These are phyloP conservation scores for Amphibolis antarctica DNA, from an alignment of 106 monocot genomes.

Conservation along the genomic window DNA sequence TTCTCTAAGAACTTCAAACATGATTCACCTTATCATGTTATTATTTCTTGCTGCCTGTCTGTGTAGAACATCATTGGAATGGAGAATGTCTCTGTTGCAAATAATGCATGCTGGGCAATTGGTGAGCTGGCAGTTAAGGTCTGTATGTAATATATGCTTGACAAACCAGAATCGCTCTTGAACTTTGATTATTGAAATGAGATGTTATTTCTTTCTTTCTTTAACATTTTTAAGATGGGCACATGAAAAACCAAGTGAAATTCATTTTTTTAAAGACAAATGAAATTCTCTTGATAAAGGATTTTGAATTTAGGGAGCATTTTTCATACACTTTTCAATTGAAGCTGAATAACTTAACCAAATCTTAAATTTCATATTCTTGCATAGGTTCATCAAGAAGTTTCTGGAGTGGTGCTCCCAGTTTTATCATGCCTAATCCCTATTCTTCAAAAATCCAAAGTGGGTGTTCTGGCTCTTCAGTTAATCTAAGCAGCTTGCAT, in stretches of 20 bases:
- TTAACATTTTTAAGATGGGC: neutral
- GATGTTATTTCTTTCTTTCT: neutral
- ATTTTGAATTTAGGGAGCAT: too few species aligned
- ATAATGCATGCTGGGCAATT: conserved; percentile 99
- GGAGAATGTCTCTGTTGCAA: conserved; percentile 79
- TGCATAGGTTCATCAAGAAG: conserved; percentile 69
- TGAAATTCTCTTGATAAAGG: neutral
- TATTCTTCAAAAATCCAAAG: conserved; percentile 77
- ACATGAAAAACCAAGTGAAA: too few species aligned
- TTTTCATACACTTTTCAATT: too few species aligned
- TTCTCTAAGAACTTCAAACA: neutral
- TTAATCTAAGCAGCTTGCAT: neutral
- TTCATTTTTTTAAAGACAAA: too few species aligned
- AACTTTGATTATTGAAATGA: neutral
- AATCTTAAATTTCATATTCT: neutral
- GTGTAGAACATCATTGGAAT: conserved; percentile 42
- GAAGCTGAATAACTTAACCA: neutral
- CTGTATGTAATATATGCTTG: conserved; percentile 1
- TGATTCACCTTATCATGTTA: neutral
- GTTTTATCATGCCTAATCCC: conserved; percentile 62
- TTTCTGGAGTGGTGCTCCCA: conserved; percentile 56
- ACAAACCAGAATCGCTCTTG: neutral
- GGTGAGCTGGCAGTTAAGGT: conserved; percentile 98
- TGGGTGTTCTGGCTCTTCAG: conserved; percentile 10
- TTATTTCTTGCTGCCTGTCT: neutral